Conservation (phyloP, 2,329 filamentous ascomycete species). For the Pyrenophora seminiperda region DNA sequence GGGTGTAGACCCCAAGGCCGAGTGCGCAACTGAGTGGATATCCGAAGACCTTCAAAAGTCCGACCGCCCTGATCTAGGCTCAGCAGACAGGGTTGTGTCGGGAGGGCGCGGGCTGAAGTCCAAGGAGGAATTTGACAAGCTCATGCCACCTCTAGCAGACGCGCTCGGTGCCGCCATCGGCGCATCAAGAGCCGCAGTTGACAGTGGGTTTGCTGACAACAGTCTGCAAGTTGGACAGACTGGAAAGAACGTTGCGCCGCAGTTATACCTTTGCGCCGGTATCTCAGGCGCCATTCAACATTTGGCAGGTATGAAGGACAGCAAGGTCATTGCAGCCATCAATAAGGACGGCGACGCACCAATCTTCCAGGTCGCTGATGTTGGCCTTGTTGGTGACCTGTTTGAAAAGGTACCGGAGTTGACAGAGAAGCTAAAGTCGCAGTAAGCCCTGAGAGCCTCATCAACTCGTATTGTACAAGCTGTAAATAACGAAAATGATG, state of each 20-base stretch:
- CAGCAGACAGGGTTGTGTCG: constrained; percentile 87
- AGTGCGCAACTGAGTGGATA: constrained; percentile 81
- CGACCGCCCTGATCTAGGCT: constrained; percentile 89
- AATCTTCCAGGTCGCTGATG: constrained; percentile 97
- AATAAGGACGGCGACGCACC: constrained; percentile 98
- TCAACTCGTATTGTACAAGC: constrained; percentile 15
- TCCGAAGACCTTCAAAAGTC: constrained; percentile 92
- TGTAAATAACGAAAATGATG: constrained; percentile 12
- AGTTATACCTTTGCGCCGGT: constrained; percentile 92
- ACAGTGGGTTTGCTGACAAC: constrained; percentile 98
- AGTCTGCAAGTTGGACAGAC: constrained; percentile 98
- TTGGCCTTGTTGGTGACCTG: constrained; percentile 91
- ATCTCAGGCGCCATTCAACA: constrained; percentile 98
- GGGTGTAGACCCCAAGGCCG: constrained; percentile 80
- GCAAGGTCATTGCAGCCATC: constrained; percentile 98
- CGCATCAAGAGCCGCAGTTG: constrained; percentile 91
- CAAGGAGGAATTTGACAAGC: constrained; percentile 92
- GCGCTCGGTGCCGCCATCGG: constrained; percentile 93
- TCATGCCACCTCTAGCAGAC: constrained; percentile 93
- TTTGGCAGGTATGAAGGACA: constrained; percentile 99
- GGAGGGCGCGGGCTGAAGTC: constrained; percentile 95
- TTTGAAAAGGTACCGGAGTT: constrained; percentile 96
- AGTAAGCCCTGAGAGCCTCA: constrained; percentile 21
- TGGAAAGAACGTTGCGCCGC: constrained; percentile 95
- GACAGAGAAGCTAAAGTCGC: constrained; percentile 84